Evolutionary conservation across 495 filamentous ascomycete species (phyloP).

Genomic region (Talaromyces thailandensis): DNA sequence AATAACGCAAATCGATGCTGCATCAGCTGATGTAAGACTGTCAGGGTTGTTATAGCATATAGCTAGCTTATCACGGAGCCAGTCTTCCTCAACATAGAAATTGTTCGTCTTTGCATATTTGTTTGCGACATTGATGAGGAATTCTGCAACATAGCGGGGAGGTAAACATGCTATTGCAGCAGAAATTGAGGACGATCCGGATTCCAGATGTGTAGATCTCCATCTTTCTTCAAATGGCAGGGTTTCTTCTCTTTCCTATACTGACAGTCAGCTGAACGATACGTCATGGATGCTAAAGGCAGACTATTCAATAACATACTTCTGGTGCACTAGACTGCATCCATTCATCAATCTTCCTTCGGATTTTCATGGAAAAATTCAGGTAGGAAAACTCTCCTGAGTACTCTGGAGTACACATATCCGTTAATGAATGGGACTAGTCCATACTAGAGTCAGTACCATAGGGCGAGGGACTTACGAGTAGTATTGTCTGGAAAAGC

Average conservation of each 20-base stretch:
- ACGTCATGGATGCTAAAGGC: neutral
- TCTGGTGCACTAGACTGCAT: slow-evolving; percentile 35
- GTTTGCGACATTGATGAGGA: slow-evolving; percentile 42
- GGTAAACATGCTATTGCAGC: slow-evolving; percentile 37
- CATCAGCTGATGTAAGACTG: slow-evolving; percentile 36
- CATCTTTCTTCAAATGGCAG: slow-evolving; percentile 40
- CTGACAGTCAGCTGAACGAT: neutral
- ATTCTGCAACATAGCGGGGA: slow-evolving; percentile 41
- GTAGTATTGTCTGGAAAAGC: slow-evolving; percentile 39
- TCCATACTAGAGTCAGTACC: neutral
- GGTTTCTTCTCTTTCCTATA: slow-evolving; percentile 29
- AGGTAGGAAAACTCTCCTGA: slow-evolving; percentile 45
- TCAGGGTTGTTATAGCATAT: slow-evolving; percentile 34
- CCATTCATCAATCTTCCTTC: slow-evolving; percentile 40
- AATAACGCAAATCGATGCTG: slow-evolving; percentile 36
- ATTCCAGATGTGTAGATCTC: slow-evolving; percentile 40
- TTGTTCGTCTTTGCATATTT: slow-evolving; percentile 46
- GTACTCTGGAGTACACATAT: slow-evolving; percentile 26
- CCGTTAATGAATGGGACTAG: neutral
- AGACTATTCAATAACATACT: slow-evolving; percentile 15
- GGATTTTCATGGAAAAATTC: slow-evolving; percentile 42
- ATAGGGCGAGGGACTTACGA: slow-evolving; percentile 20
- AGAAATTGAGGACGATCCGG: slow-evolving; percentile 29
- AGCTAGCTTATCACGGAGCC: slow-evolving; percentile 35
- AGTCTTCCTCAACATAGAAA: slow-evolving; percentile 42